Evolutionary conservation across 2,329 filamentous ascomycete species (phyloP), one percentile per base, ranked within the genome.

Genomic region (Ambrosiella cleistominuta): DNA sequence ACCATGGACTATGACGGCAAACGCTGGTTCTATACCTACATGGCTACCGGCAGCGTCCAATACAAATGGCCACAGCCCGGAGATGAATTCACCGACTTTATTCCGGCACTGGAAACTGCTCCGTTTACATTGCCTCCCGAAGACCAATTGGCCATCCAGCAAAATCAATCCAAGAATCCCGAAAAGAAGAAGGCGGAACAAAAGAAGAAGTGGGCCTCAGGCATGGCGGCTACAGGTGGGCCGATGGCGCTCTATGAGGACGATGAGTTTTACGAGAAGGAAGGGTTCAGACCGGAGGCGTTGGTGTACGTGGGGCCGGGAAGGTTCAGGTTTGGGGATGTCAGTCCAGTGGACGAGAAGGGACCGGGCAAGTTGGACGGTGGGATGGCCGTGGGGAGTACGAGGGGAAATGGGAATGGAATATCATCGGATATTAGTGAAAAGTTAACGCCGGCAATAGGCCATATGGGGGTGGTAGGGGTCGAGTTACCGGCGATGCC

Each of bases 21-120:
- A 17, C 73, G 78, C 35, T 81, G 78, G 78, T 75, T 80, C 67
- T 81, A 77, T 65, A 72, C 72, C 56, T 80, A 77, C 68, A 75
- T 71, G 62, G 68, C 77, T 27, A 79, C 74, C 7, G 77, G 77
- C 8, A 68, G 74, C 40, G 67, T 74, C 13, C 78, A 81, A 65
- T 81, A 74, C 64, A 74, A 75, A 60, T 81, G 80, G 62, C 78
- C 78, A 5, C 71, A 71, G 49, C 72, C 74, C 4, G 78, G 78
- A 62, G 78, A 81, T 63, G 78, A 81, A 67, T 81, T 76, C 56
- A 77, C 78, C 52, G 74, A 78, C 63, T 76, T 71, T 62, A 64
- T 76, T 61, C 70, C 72, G 27, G 27, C 38, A 8, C 42, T 12
- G 59, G 67, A 68, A 15, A 65, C 66, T 27, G 64, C 68, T 9